Evolutionary conservation across 2,329 filamentous ascomycete species (phyloP).

Genomic region (Trichoderma aggressivum): DNA sequence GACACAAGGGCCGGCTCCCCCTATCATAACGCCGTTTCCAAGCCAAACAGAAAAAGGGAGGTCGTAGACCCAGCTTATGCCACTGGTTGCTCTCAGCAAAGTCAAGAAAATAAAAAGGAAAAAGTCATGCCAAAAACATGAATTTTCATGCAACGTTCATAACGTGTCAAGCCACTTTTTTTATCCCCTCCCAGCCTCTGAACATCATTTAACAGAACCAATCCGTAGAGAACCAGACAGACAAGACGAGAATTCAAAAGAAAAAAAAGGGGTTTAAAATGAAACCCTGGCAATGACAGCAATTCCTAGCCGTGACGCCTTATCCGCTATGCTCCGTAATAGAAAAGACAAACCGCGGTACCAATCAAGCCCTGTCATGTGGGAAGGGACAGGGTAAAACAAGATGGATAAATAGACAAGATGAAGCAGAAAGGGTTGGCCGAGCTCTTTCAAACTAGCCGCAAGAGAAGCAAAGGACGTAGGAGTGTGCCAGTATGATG

Average conservation of each 20-base stretch:
- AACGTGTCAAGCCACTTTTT: conserved; percentile 15
- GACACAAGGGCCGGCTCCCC: background rate
- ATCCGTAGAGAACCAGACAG: background rate
- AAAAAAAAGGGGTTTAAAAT: conserved; percentile 5
- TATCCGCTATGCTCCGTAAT: conserved; percentile 40
- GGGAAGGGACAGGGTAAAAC: conserved; percentile 15
- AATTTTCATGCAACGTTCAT: conserved; percentile 11
- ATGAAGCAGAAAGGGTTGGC: conserved; percentile 22
- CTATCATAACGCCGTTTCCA: conserved; percentile 17
- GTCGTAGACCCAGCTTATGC: background rate
- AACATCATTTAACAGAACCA: conserved; percentile 2
- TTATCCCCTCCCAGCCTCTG: conserved; percentile 3
- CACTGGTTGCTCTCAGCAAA: conserved; percentile 2
- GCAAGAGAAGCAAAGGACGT: conserved; percentile 15
- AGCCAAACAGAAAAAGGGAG: background rate
- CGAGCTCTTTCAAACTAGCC: background rate
- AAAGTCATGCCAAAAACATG: conserved; percentile 2
- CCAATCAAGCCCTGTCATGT: conserved; percentile 21
- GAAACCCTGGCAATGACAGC: conserved; percentile 23
- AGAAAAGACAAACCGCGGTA: conserved; percentile 12
- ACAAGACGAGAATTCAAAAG: background rate
- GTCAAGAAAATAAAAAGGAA: background rate
- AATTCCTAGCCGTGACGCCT: conserved; percentile 34
- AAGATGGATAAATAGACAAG: conserved; percentile 21
- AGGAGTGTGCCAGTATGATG: background rate